Evolutionary conservation across 140 eudicot genomes (phyloP).

Genomic region (Bidens hawaiensis): DNA sequence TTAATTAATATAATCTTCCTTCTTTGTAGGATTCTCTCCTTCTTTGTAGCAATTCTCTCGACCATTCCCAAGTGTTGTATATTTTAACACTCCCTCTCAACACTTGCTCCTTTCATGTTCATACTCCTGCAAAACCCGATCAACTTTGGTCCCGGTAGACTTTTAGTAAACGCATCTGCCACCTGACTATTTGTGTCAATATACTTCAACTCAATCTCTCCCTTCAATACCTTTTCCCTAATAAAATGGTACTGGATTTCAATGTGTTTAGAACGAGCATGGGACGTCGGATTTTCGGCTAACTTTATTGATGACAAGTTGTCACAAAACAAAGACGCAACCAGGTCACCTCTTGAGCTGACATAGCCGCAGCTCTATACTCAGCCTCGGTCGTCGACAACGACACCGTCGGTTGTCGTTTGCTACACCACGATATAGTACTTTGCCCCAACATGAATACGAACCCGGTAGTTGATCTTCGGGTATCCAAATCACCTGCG

Average conservation of each 20-base stretch:
- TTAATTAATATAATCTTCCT: too few relatives aligned
- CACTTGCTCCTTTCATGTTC: too few relatives aligned
- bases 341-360: neutral
- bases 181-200: neutral
- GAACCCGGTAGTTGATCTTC: neutral
- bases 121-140: neutral
- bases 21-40: too few relatives aligned
- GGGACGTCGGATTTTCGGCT: neutral
- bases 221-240: neutral
- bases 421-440: too few relatives aligned
- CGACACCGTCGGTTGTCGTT: too few relatives aligned
- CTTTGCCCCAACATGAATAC: neutral
- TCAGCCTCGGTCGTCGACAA: neutral
- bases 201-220: neutral
- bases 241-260: neutral
- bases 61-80: too few relatives aligned
- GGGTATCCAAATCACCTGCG: neutral
- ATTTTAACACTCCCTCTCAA: too few relatives aligned
- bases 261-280: neutral
- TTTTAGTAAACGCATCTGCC: neutral
- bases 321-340: neutral
- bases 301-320: neutral
- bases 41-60: too few relatives aligned
- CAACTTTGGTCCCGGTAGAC: neutral
- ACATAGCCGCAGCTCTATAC: neutral